phyloP scores from a whole-genome alignment of 805 yeast species.

The Cyberlindnera saturnus region DNA sequence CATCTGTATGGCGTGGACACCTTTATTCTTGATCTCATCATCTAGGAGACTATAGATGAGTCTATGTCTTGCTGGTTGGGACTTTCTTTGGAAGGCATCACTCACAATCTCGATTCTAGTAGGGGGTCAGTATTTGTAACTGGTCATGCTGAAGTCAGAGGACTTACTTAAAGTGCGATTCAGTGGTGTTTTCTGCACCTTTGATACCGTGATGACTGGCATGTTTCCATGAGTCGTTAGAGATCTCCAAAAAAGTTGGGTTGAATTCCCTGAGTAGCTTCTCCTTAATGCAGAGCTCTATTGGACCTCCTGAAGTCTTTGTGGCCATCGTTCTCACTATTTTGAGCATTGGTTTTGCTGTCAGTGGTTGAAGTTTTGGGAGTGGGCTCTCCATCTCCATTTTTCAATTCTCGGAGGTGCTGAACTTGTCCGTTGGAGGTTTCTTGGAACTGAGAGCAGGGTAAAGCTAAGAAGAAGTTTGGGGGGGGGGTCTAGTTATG shows the following conservation, averaged over 20 bases:
- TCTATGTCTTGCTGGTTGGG: slow-evolving; percentile 73
- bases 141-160: background rate
- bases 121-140: background rate
- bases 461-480: too few relatives aligned
- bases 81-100: slow-evolving; percentile 56
- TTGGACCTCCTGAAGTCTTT: slow-evolving; percentile 18
- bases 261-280: slow-evolving; percentile 19
- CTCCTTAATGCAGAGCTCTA: slow-evolving; percentile 16
- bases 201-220: slow-evolving; percentile 80
- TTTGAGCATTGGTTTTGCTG: background rate
- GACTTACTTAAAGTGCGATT: slow-evolving; percentile 60
- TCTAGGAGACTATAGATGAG: slow-evolving; percentile 60
- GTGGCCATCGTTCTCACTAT: slow-evolving; percentile 20
- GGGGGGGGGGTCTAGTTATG: too few relatives aligned
- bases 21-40: slow-evolving; percentile 64
- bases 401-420: too few relatives aligned
- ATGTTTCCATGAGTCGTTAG: slow-evolving; percentile 84
- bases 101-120: slow-evolving; percentile 61
- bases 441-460: too few relatives aligned
- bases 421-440: too few relatives aligned
- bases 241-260: slow-evolving; percentile 46
- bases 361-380: too few relatives aligned
- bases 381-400: too few relatives aligned
- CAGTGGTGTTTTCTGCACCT: slow-evolving; percentile 63
- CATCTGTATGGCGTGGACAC: slow-evolving; percentile 86